Percentiles rank a stretch among this genome's conserved stretches.
These are phyloP conservation scores for Chaetomidium leptoderma DNA, from an alignment of 495 filamentous ascomycete genomes.

Conservation along the genomic window DNA sequence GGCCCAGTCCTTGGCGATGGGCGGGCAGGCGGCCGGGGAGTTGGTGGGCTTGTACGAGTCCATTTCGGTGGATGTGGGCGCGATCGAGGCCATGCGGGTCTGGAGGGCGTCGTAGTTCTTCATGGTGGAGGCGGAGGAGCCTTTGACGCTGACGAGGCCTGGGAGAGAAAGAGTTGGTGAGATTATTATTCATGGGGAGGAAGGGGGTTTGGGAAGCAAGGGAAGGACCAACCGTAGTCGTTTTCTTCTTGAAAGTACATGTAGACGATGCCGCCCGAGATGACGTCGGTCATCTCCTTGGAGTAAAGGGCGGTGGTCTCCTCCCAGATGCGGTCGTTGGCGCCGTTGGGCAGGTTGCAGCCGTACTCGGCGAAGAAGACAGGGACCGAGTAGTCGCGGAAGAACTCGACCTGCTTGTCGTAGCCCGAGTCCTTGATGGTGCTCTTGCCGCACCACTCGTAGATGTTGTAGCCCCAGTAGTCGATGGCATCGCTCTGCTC, in stretches of 20 bases:
- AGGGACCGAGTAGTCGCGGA: slow-evolving; percentile 80
- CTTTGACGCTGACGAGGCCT: slow-evolving; percentile 63
- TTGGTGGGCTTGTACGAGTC: slow-evolving; percentile 73
- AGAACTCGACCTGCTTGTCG: slow-evolving; percentile 73
- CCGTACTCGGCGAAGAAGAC: slow-evolving; percentile 98
- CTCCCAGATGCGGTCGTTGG: slow-evolving; percentile 69
- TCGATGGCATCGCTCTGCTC: slow-evolving; percentile 63
- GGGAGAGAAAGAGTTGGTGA: no score
- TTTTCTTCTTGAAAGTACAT: slow-evolving; percentile 95
- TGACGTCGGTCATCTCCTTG: slow-evolving; percentile 72
- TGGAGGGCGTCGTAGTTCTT: slow-evolving; percentile 73
- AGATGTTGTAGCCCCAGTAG: slow-evolving; percentile 99
- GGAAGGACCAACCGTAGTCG: no score
- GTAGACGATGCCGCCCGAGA: slow-evolving; percentile 94
- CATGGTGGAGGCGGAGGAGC: slow-evolving; percentile 55
- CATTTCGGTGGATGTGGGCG: slow-evolving; percentile 62
- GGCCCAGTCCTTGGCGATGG: slow-evolving; percentile 58
- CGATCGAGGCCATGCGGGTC: slow-evolving; percentile 60
- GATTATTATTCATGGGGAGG: no score
- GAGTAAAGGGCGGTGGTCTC: slow-evolving; percentile 85
- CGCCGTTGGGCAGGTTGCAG: slow-evolving; percentile 63
- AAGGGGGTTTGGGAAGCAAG: no score
- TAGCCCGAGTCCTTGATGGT: slow-evolving; percentile 70
- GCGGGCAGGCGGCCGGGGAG: slow-evolving; percentile 70
- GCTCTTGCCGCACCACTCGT: slow-evolving; percentile 91